Percentiles rank a stretch among this genome's conserved stretches.
phyloP scores from a whole-genome alignment of 108 stramenopile genomes.

The Cyclostephanos invisitatus region DNA sequence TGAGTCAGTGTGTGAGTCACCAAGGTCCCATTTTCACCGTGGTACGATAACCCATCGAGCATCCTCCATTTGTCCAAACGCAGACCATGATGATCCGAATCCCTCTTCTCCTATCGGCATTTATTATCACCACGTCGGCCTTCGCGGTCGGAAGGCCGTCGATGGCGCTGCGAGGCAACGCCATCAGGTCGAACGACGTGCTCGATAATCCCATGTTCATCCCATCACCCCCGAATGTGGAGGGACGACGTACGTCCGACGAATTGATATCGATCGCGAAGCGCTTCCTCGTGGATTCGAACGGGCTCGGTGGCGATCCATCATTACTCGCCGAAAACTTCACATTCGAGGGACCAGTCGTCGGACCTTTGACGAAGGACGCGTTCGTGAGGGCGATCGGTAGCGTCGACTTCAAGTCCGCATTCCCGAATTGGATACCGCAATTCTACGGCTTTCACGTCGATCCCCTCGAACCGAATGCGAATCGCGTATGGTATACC shows the following conservation, averaged over 20 bases:
- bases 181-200: not conserved
- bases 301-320: not conserved
- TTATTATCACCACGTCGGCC: not conserved
- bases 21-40: no score
- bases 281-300: not conserved
- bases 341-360: slow-evolving; percentile 59
- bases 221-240: not conserved
- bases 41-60: no score
- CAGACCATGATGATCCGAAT: not conserved
- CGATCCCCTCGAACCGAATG: slow-evolving; percentile 52
- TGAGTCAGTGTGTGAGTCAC: no score
- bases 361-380: slow-evolving; percentile 54
- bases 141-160: not conserved
- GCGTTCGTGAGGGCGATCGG: slow-evolving; percentile 51
- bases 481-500: slow-evolving; percentile 59
- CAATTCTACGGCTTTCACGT: slow-evolving; percentile 48
- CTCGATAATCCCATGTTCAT: slow-evolving; percentile 4
- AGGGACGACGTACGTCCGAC: not conserved
- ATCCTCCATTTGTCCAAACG: no score
- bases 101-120: not conserved
- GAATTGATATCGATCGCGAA: not conserved
- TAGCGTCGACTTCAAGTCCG: slow-evolving; percentile 38
- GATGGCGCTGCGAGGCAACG: no score
- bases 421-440: slow-evolving; percentile 50
- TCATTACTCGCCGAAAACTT: slow-evolving; percentile 53